Percentiles rank a stretch among this genome's conserved stretches.
These are phyloP conservation scores for Xanthoparmelia taractica DNA, from an alignment of 495 filamentous ascomycete genomes.

Conservation along the genomic window DNA sequence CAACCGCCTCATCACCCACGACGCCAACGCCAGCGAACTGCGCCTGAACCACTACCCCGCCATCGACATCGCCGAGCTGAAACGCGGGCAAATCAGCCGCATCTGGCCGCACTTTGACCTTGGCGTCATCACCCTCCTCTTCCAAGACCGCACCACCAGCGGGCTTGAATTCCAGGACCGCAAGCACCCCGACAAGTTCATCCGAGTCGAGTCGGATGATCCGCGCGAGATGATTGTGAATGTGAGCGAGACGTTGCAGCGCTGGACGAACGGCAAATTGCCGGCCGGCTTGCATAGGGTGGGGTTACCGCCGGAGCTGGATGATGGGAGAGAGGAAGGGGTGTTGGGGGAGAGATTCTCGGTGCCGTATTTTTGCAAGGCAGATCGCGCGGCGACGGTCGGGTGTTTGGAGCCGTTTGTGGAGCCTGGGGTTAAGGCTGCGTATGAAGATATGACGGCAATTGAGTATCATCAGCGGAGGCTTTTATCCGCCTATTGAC, in stretches of 20 bases:
- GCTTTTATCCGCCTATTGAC: no score
- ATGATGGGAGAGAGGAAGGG: background rate
- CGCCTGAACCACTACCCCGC: slow-evolving; percentile 40
- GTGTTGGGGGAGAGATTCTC: slow-evolving; percentile 9
- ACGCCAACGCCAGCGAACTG: slow-evolving; percentile 24
- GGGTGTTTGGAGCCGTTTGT: slow-evolving; percentile 6
- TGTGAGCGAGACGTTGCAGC: slow-evolving; percentile 29
- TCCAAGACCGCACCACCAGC: slow-evolving; percentile 41
- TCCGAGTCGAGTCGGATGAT: slow-evolving; percentile 31
- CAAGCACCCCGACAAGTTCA: slow-evolving; percentile 31
- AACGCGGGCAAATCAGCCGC: slow-evolving; percentile 27
- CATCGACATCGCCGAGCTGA: slow-evolving; percentile 23
- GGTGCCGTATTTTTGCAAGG: slow-evolving; percentile 6
- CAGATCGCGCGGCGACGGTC: slow-evolving; percentile 3
- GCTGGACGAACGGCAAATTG: slow-evolving; percentile 21
- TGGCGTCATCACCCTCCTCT: slow-evolving; percentile 42
- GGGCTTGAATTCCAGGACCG: slow-evolving; percentile 42
- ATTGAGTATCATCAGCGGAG: slow-evolving; percentile 22
- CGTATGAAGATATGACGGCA: slow-evolving; percentile 8
- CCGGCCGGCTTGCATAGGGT: slow-evolving; percentile 20
- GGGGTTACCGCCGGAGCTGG: background rate
- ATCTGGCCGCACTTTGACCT: slow-evolving; percentile 42
- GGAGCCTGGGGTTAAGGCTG: background rate
- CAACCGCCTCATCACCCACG: background rate
- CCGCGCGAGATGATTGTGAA: slow-evolving; percentile 40